Evolutionary conservation across 768 basidiomycete species (phyloP).

Genomic region (Suillus lakei): DNA sequence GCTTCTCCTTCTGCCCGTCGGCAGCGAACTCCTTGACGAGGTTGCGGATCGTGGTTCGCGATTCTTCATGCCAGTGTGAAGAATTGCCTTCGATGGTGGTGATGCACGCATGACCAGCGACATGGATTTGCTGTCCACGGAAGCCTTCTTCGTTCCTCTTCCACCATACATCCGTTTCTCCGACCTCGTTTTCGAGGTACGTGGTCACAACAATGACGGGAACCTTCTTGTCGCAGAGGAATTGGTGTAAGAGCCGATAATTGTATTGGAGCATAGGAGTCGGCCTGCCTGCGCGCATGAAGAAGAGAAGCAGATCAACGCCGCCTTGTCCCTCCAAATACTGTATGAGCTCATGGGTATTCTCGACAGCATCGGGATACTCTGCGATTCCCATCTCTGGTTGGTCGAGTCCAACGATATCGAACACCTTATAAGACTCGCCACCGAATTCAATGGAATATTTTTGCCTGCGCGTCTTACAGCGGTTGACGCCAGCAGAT

Average conservation of each 20-base stretch:
- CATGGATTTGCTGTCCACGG: no score
- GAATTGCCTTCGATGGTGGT: no score
- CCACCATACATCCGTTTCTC: no score
- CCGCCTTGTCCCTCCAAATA: no score
- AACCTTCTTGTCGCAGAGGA: conserved; percentile 42
- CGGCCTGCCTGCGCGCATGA: conserved; percentile 44
- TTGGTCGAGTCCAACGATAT: conserved; percentile 42
- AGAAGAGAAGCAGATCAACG: no score
- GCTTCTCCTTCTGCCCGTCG: neutral
- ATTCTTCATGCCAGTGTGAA: neutral
- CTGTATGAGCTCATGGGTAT: no score
- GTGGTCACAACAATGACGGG: conserved; percentile 44
- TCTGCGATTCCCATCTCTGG: no score
- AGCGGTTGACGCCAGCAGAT: no score
- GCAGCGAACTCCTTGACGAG: neutral
- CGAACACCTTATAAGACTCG: conserved; percentile 29
- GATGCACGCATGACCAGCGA: no score
- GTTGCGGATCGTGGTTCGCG: neutral
- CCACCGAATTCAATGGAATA: conserved; percentile 31
- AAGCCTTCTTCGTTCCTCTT: no score
- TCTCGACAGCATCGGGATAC: no score
- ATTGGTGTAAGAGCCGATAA: conserved; percentile 41
- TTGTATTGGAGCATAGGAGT: conserved; percentile 41
- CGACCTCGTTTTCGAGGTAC: no score
- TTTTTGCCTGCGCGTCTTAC: conserved; percentile 29